phyloP scores from a whole-genome alignment of 164 flowering plant species.

The Litsea cubeba region DNA sequence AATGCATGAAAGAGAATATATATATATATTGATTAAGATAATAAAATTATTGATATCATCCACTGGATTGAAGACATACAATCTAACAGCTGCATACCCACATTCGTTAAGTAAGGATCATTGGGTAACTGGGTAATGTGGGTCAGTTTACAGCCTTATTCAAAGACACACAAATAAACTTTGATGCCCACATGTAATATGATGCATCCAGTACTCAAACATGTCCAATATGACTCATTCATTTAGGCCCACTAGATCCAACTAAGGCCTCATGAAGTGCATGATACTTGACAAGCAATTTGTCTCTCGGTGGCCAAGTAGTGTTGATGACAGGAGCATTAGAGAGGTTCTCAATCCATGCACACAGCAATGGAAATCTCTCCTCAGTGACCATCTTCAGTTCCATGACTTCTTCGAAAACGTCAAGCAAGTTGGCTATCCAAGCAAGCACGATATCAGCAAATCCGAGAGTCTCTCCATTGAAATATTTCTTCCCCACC shows the following conservation, averaged over 20 bases:
- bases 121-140: too few species aligned
- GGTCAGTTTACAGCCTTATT: not conserved
- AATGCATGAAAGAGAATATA: too few species aligned
- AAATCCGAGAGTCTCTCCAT: not conserved
- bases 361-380: not conserved
- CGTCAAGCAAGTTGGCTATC: not conserved
- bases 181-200: not conserved
- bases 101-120: too few species aligned
- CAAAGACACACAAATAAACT: not conserved
- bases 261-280: not conserved
- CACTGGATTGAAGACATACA: too few species aligned
- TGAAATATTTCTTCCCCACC: slow-evolving; percentile 1
- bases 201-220: too few species aligned
- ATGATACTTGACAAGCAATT: not conserved
- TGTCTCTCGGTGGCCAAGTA: slow-evolving; percentile 1
- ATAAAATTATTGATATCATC: too few species aligned
- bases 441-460: not conserved
- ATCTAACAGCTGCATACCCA: not conserved
- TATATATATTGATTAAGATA: too few species aligned
- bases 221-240: too few species aligned
- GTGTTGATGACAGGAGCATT: not conserved
- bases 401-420: not conserved
- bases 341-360: not conserved
- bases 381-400: not conserved
- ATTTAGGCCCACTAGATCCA: not conserved